Evolutionary conservation across 2,329 filamentous ascomycete genomes (phyloP).

Genomic region (Microdochium nivale): DNA sequence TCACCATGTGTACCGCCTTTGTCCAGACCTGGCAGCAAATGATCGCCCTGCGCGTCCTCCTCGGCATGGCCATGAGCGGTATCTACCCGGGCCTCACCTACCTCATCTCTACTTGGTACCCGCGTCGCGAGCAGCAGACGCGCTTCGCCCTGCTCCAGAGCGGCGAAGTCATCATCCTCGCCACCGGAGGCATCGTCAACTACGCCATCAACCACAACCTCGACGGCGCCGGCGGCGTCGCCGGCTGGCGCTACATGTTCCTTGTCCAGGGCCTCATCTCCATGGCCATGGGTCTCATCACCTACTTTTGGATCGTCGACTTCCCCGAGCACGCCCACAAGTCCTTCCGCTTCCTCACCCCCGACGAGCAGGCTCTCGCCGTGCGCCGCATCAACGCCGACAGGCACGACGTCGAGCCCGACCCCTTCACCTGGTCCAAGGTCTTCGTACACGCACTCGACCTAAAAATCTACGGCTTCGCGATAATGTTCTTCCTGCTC

Average conservation of each 20-base stretch:
- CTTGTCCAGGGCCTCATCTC: slow-evolving; percentile 57
- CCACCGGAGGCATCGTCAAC: slow-evolving; percentile 59
- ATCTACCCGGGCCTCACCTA: slow-evolving; percentile 44
- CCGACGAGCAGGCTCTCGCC: slow-evolving; percentile 46
- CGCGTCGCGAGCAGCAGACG: slow-evolving; percentile 55
- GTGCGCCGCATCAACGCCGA: slow-evolving; percentile 50
- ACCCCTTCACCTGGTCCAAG: slow-evolving; percentile 45
- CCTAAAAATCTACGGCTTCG: slow-evolving; percentile 56
- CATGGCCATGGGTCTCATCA: slow-evolving; percentile 46
- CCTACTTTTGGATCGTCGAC: slow-evolving; percentile 64
- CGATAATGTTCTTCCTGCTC: slow-evolving; percentile 55
- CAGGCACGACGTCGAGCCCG: slow-evolving; percentile 48
- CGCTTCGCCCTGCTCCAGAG: slow-evolving; percentile 57
- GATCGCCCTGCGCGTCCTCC: slow-evolving; percentile 56
- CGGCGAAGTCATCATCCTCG: slow-evolving; percentile 56
- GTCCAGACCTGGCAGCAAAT: slow-evolving; percentile 60
- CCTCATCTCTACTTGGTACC: slow-evolving; percentile 51
- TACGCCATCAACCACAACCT: slow-evolving; percentile 55
- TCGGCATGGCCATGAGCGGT: slow-evolving; percentile 54
- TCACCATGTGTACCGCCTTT: slow-evolving; percentile 62
- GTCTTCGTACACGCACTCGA: slow-evolving; percentile 49
- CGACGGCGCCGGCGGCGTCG: slow-evolving; percentile 43
- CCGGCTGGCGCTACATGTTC: slow-evolving; percentile 64
- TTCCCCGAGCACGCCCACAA: slow-evolving; percentile 53
- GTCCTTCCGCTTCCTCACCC: slow-evolving; percentile 48